A percentile compares a stretch with the other conserved stretches of the same genome.
Conservation (phyloP, 208 protist genomes). For the Herpetomonas muscarum region DNA sequence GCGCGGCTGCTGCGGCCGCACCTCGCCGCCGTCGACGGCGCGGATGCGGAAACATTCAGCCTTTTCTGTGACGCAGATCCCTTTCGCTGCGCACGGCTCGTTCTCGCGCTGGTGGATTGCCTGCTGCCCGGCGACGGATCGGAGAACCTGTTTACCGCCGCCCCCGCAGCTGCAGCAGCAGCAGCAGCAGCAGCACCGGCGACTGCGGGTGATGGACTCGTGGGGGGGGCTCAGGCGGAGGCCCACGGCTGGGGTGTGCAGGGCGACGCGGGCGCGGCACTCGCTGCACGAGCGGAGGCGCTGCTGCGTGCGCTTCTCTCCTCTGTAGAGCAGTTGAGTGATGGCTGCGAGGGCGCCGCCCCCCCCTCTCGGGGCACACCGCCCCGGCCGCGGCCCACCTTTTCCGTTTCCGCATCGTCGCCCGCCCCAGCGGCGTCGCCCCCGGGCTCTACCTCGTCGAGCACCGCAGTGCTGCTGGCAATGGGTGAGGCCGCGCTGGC, state of each 20-base stretch:
- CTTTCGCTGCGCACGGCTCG: background rate
- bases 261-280: no score
- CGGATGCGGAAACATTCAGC: background rate
- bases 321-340: background rate
- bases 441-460: no score
- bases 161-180: background rate
- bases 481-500: no score
- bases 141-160: background rate
- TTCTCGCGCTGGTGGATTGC: background rate
- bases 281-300: background rate
- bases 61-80: background rate
- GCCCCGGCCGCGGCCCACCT: no score
- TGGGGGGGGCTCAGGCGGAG: background rate
- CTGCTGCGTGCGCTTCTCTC: background rate
- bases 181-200: background rate
- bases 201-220: background rate
- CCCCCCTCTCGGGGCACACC: no score
- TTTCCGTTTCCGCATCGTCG: no score
- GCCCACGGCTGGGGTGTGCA: background rate
- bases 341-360: no score
- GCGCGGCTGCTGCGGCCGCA: background rate
- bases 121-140: no score
- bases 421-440: no score
- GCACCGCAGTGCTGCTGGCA: no score
- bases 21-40: background rate